phyloP scores from a whole-genome alignment of 495 filamentous ascomycete species.

The Podospora pseudoanserina region DNA sequence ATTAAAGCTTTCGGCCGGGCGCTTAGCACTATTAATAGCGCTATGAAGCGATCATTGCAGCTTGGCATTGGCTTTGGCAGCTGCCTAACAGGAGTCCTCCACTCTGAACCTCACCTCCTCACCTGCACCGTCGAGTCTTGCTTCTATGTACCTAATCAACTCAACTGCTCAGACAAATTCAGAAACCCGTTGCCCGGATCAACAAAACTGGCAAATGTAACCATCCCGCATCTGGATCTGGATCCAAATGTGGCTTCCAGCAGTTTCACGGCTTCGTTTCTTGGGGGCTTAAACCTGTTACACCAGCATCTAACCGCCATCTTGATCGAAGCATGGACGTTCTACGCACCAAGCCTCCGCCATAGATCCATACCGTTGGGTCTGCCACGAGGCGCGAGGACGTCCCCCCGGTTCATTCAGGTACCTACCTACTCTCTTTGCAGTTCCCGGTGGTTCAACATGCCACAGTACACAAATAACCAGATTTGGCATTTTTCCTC shows the following conservation, averaged over 20 bases:
- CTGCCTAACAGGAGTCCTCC: neutral
- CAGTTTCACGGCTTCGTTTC: neutral
- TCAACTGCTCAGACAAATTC: neutral
- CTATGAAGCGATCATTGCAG: neutral
- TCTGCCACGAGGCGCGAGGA: conserved; percentile 4
- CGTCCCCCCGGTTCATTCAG: neutral
- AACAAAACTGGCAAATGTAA: neutral
- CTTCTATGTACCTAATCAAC: too few relatives aligned
- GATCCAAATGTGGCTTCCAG: neutral
- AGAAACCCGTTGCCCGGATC: neutral
- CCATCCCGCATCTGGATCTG: neutral
- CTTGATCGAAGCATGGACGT: neutral
- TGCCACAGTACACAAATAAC: neutral
- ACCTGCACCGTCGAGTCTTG: too few relatives aligned
- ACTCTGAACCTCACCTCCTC: neutral
- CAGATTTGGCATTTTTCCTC: neutral
- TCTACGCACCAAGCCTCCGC: neutral
- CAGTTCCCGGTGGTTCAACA: neutral
- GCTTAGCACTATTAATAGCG: conserved; percentile 8
- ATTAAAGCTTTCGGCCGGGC: conserved; percentile 1
- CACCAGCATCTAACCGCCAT: conserved; percentile 2
- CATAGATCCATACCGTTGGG: neutral
- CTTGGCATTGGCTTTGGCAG: neutral
- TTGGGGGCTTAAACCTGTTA: neutral
- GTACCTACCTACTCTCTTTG: neutral